These are phyloP conservation scores for Aspergillus quadricinctus DNA, from an alignment of 2,329 filamentous ascomycete genomes.

Conservation along the genomic window DNA sequence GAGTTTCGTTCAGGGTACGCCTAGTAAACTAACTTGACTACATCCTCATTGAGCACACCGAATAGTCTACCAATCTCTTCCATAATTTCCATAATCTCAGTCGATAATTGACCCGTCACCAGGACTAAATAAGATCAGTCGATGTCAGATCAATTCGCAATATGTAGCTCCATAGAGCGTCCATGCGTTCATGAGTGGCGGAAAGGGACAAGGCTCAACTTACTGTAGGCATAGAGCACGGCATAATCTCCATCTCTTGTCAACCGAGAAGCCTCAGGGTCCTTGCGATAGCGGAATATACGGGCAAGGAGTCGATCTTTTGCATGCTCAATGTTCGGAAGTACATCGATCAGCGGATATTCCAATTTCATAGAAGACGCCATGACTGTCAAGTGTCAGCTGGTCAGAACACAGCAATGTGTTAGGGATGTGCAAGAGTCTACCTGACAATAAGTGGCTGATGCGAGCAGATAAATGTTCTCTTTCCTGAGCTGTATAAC, in stretches of 20 bases:
- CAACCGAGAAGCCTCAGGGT: constrained; percentile 49
- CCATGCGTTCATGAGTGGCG: neutral
- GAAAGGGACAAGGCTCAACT: constrained; percentile 24
- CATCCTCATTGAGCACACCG: constrained; percentile 59
- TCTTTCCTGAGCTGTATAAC: constrained; percentile 74
- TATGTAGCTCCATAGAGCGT: constrained; percentile 1
- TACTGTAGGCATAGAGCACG: constrained; percentile 83
- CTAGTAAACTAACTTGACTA: constrained; percentile 48
- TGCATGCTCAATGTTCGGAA: constrained; percentile 76
- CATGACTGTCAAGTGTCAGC: constrained; percentile 59
- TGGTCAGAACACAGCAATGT: neutral
- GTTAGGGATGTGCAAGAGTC: constrained; percentile 15
- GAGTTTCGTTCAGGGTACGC: neutral
- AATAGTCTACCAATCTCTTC: constrained; percentile 57
- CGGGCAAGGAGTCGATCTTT: constrained; percentile 80
- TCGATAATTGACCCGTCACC: constrained; percentile 57
- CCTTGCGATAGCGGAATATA: constrained; percentile 80
- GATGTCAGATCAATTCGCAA: constrained; percentile 4
- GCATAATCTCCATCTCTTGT: constrained; percentile 68
- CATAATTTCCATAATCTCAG: constrained; percentile 52
- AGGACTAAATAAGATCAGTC: constrained; percentile 42
- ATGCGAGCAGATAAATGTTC: constrained; percentile 80
- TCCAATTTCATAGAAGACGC: constrained; percentile 92
- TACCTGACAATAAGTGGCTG: constrained; percentile 71
- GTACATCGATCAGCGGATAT: constrained; percentile 83